Evolutionary conservation across 2,329 filamentous ascomycete species (phyloP).

Genomic region (Venturia pyrina): DNA sequence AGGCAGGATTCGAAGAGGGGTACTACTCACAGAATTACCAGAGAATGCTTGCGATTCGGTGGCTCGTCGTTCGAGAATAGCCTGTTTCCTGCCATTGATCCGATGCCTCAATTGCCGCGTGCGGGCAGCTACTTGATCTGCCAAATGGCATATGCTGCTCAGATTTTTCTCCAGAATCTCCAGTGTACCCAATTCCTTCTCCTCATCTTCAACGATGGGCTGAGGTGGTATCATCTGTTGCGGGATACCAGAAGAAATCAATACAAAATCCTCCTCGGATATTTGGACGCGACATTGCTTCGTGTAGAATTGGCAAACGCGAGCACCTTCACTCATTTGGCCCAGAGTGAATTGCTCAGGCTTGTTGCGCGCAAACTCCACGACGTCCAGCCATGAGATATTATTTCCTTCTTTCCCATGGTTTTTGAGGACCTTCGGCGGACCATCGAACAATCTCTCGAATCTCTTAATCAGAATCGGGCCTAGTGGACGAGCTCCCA

Average conservation of each 20-base stretch:
- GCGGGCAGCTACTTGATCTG: slow-evolving; percentile 65
- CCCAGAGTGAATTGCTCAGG: slow-evolving; percentile 67
- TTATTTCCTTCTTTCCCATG: slow-evolving; percentile 50
- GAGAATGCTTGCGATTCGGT: slow-evolving; percentile 30
- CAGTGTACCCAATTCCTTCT: slow-evolving; percentile 71
- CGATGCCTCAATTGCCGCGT: slow-evolving; percentile 74
- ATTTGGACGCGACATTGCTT: slow-evolving; percentile 78
- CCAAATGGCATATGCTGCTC: slow-evolving; percentile 65
- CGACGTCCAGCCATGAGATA: slow-evolving; percentile 76
- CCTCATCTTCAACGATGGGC: slow-evolving; percentile 76
- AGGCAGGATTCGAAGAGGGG: slow-evolving; percentile 13
- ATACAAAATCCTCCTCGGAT: slow-evolving; percentile 74
- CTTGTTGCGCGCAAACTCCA: slow-evolving; percentile 72
- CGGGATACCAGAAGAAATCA: slow-evolving; percentile 73
- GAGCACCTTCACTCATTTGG: slow-evolving; percentile 55
- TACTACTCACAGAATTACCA: slow-evolving; percentile 23
- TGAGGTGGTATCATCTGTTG: slow-evolving; percentile 74
- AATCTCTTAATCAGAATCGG: slow-evolving; percentile 78
- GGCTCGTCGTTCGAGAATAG: slow-evolving; percentile 57
- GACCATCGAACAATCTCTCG: slow-evolving; percentile 74
- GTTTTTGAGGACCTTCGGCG: slow-evolving; percentile 57
- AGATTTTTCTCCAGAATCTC: slow-evolving; percentile 76
- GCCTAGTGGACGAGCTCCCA: slow-evolving; percentile 73
- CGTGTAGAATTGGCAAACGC: slow-evolving; percentile 71
- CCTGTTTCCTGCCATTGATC: slow-evolving; percentile 61